Base-by-base conservation (phyloP, 495 filamentous ascomycete species). In the Lasiosphaeris hirsuta region DNA sequence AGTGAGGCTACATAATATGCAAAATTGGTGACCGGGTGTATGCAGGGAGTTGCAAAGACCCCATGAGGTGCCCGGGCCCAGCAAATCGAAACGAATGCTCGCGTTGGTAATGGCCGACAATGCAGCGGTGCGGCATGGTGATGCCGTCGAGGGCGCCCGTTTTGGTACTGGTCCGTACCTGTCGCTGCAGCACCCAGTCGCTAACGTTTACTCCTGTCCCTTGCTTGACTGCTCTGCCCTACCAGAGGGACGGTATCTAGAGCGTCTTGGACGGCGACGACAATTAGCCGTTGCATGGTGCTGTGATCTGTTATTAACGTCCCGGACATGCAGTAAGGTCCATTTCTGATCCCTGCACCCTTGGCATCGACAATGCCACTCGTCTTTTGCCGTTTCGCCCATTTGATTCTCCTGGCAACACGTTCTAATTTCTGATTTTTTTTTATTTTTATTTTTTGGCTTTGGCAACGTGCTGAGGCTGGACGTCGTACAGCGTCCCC, bases 231-330 rank as follows among this genome's bases (percentile, higher is more conserved):
- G 17, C 30, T 40, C 37, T 42, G 9, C 40, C 49, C 41, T 53
- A 46, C 57, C 56, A 56, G 19, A 51, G n/a, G 38, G 58, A 18
- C 35, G 58, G 46, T 56, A 56, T 56, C 42, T 54, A 10, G 14
- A 44, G 35, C 37, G 38, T 40, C 39, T 7, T 15, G 30, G 47
- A 52, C 13, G 17, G 35, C 45, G 23, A 30, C 57, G 43, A 59
- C 46, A 61, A 62, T 62, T 62, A 62, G 55, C 60, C 60, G 60
- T 62, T 55, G 44, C 55, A 54, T 43, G 35, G 17, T 56, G 50
- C 59, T 36, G 51, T 44, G 23, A 51, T 38, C 19, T 49, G 38
- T 52, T 46, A 62, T 57, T 62, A 35, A 36, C 59, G 36, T 49
- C 42, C 59, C 41, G 48, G 11, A 52, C 44, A 51, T 60, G 51